Evolutionary conservation across 495 filamentous ascomycete genomes (phyloP).

Genomic region (Daldinia grandis): DNA sequence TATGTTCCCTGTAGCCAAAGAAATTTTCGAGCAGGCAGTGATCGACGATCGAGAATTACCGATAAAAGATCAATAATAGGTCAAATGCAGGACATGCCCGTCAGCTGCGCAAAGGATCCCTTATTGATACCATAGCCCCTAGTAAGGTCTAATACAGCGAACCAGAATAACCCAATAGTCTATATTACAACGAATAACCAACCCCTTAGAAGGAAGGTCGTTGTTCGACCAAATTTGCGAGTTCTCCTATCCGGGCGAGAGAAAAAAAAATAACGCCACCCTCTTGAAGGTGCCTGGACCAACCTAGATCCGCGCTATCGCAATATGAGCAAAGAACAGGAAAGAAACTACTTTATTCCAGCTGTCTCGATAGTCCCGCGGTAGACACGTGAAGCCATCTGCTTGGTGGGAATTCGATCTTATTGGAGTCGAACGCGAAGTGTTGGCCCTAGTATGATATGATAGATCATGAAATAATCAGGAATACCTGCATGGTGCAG

Average conservation of each 20-base stretch:
- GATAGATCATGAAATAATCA: background rate
- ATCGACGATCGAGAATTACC: constrained; percentile 2
- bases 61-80: background rate
- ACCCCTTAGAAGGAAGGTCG: background rate
- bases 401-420: background rate
- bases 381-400: too few species aligned
- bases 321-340: background rate
- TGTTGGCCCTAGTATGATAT: background rate
- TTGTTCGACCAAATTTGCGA: background rate
- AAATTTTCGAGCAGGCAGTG: background rate
- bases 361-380: too few species aligned
- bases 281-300: background rate
- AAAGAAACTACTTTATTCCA: background rate
- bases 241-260: background rate
- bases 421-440: background rate
- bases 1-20: constrained; percentile 10
- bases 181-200: background rate
- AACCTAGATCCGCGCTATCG: background rate
- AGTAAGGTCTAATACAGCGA: background rate
- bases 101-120: background rate
- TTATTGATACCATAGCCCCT: background rate
- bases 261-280: background rate
- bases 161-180: background rate
- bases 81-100: background rate
- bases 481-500: background rate